These are phyloP conservation scores for Solanum chacoense DNA, from an alignment of 305 asterid species.

Conservation along the genomic window DNA sequence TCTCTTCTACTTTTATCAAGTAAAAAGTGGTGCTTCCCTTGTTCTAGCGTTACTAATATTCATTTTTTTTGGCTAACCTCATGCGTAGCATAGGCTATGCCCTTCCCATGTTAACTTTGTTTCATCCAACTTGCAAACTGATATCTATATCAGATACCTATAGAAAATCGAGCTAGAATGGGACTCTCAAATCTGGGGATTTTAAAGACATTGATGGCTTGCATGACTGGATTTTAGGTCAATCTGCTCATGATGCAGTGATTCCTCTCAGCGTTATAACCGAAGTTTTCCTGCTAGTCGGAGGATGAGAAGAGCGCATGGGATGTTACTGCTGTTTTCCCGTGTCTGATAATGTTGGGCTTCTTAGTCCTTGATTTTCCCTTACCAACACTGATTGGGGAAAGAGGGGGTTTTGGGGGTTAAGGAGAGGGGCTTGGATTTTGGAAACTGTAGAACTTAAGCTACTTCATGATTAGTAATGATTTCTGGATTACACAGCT, in stretches of 20 bases:
- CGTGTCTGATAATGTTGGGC: background rate
- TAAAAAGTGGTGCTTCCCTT: background rate
- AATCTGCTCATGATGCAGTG: background rate
- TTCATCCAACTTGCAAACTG: background rate
- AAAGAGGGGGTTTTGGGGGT: background rate
- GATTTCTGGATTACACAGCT: background rate
- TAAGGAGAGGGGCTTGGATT: background rate
- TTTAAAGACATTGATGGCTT: background rate
- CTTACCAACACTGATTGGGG: background rate
- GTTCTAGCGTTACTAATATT: background rate
- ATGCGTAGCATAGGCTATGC: background rate
- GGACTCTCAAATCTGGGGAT: background rate
- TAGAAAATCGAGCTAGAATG: background rate
- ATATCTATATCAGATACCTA: background rate
- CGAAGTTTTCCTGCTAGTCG: background rate
- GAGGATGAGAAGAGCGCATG: background rate
- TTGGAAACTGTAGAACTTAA: background rate
- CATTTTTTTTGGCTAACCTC: background rate
- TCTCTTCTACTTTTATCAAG: background rate
- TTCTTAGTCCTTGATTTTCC: background rate
- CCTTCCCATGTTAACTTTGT: background rate
- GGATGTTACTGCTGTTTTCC: background rate
- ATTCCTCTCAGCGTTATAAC: background rate
- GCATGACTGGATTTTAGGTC: background rate
- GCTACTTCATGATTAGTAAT: background rate